Evolutionary conservation across 129 eudicot genomes (phyloP).

Genomic region (Artemisia annua): DNA sequence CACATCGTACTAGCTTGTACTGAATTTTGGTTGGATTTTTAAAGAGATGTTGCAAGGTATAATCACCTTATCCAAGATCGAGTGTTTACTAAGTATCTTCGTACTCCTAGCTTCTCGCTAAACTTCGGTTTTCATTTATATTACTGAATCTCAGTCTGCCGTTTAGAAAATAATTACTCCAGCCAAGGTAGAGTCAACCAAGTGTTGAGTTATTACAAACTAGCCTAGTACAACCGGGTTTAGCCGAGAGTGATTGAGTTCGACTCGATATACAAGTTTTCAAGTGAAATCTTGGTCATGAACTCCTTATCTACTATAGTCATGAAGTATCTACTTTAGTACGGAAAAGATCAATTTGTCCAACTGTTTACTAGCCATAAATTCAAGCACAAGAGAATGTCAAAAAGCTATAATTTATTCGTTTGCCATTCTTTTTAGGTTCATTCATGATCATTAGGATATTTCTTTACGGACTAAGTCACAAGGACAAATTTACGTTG

Average conservation of each 20-base stretch:
- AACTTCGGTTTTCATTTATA: too few relatives aligned
- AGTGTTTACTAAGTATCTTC: too few relatives aligned
- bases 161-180: too few relatives aligned
- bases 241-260: background rate
- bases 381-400: conserved; percentile 5
- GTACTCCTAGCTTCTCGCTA: too few relatives aligned
- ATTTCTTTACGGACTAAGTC: conserved; percentile 14
- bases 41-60: background rate
- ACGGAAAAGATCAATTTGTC: conserved; percentile 19
- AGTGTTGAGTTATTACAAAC: background rate
- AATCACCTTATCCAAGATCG: background rate
- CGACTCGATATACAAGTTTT: conserved; percentile 16
- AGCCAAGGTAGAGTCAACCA: conserved; percentile 11
- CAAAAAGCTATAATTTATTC: conserved; percentile 31
- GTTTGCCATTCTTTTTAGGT: conserved; percentile 24
- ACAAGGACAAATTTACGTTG: conserved; percentile 11
- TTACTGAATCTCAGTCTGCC: too few relatives aligned
- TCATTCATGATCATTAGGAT: conserved; percentile 5
- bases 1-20: background rate
- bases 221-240: conserved; percentile 8
- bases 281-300: background rate
- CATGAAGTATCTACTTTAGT: conserved; percentile 21
- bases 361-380: conserved; percentile 19
- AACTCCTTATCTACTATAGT: conserved; percentile 4
- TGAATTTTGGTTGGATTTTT: conserved; percentile 6